Conservation (phyloP, 2,329 filamentous ascomycete species). For the Neurospora sp. region DNA sequence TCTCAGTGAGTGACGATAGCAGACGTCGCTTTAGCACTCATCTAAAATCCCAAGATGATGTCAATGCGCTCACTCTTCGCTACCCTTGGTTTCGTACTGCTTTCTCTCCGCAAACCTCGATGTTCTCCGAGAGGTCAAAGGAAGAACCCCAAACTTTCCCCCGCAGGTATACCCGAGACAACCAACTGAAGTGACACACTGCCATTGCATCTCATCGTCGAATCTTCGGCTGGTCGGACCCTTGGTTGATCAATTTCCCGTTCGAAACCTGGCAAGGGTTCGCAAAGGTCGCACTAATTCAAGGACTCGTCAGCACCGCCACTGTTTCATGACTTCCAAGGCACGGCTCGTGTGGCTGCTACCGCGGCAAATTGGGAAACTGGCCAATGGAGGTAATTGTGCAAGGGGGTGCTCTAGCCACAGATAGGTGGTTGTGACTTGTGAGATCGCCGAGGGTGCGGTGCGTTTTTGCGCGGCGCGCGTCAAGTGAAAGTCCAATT, state of each 20-base stretch:
- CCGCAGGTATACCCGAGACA: not conserved
- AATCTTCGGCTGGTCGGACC: not conserved
- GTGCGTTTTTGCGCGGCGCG: not conserved
- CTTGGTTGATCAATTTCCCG: constrained; percentile 14
- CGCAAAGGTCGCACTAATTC: not conserved
- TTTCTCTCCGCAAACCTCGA: not conserved
- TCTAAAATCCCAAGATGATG: not conserved
- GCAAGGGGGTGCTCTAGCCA: not conserved
- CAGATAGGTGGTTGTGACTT: not conserved
- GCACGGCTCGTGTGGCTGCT: not conserved
- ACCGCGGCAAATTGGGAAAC: not conserved
- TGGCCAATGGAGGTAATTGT: not conserved
- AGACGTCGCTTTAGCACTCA: not conserved
- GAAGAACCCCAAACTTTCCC: not conserved
- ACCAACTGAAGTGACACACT: not conserved
- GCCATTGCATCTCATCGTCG: not conserved
- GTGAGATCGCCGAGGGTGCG: not conserved
- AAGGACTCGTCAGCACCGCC: constrained; percentile 15
- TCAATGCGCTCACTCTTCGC: not conserved
- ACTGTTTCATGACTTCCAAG: constrained; percentile 14
- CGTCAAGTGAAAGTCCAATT: not conserved
- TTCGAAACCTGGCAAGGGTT: constrained; percentile 7
- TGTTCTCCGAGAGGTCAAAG: not conserved
- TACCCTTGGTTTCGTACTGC: too few relatives aligned
- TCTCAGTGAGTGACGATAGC: not conserved